Percentiles rank a stretch among this genome's conserved stretches.
These are phyloP conservation scores for Fragosphaeria purpurea DNA, from an alignment of 2,329 filamentous ascomycete species.

Conservation along the genomic window DNA sequence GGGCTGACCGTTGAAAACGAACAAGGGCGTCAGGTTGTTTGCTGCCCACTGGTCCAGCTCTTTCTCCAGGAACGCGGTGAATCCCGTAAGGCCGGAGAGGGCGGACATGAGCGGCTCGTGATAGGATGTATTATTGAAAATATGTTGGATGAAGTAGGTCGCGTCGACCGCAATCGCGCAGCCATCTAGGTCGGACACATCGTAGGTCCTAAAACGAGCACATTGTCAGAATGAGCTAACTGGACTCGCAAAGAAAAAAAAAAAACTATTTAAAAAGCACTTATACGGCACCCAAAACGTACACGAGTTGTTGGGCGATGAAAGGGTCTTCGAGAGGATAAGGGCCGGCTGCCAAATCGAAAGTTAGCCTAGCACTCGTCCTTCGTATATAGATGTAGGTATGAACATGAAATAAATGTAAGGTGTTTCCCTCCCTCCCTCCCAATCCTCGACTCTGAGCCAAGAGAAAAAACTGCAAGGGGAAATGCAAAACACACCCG, in stretches of 20 bases:
- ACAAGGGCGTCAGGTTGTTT: conserved; percentile 65
- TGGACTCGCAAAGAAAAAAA: no score
- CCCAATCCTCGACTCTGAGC: no score
- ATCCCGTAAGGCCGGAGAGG: conserved; percentile 75
- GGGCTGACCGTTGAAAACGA: conserved; percentile 85
- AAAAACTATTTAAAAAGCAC: no score
- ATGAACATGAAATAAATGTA: no score
- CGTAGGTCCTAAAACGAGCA: conserved; percentile 36
- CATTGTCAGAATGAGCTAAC: no score
- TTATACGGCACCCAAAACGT: conserved; percentile 8
- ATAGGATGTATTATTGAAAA: conserved; percentile 59
- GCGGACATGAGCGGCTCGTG: conserved; percentile 85
- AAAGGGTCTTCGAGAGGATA: conserved; percentile 12
- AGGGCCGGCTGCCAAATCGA: no score
- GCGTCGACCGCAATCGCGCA: conserved; percentile 78
- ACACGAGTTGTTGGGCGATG: conserved; percentile 20
- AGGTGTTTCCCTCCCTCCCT: no score
- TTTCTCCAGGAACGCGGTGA: conserved; percentile 63
- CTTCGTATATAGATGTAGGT: no score
- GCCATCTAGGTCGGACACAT: conserved; percentile 62
- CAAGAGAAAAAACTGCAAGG: no score
- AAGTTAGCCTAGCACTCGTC: no score
- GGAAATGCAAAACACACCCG: no score
- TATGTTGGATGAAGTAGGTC: conserved; percentile 72
- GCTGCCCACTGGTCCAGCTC: conserved; percentile 65